A percentile compares a stretch with the other conserved stretches of the same genome.
Conservation (phyloP, 192 early-diverging fungal genomes). For the Coemansia sp. region DNA sequence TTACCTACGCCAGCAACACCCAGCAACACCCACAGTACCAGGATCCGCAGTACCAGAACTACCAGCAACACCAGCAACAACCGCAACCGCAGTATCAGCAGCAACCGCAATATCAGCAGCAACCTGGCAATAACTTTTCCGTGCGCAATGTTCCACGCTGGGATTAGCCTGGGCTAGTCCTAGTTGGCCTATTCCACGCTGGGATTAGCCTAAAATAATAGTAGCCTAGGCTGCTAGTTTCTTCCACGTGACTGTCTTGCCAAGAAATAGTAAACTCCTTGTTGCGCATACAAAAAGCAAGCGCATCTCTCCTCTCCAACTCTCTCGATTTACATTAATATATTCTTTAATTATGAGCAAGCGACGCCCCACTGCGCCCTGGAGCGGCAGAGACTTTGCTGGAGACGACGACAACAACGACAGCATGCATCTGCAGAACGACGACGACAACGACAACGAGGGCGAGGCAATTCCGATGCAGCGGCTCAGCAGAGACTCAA, state of each 20-base stretch:
- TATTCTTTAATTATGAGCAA: constrained; percentile 33
- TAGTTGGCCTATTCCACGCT: not conserved
- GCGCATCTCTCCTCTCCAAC: no score
- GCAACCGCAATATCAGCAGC: not conserved
- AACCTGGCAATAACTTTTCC: not conserved
- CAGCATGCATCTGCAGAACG: no score
- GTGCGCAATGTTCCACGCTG: constrained; percentile 36
- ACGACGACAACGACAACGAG: not conserved
- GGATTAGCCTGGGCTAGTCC: constrained; percentile 16
- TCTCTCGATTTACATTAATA: no score
- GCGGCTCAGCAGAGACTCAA: constrained; percentile 26
- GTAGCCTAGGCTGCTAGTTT: no score
- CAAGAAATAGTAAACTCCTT: no score
- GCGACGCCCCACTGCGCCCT: constrained; percentile 20
- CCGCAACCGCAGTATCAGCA: not conserved
- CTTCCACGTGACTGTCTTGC: constrained; percentile 2
- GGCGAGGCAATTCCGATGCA: constrained; percentile 47
- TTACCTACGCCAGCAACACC: constrained; percentile 1
- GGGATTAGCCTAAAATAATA: not conserved
- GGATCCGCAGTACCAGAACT: not conserved
- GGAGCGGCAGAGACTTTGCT: constrained; percentile 4
- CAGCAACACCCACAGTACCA: constrained; percentile 2
- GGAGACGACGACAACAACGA: not conserved
- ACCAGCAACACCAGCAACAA: not conserved
- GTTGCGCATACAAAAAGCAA: no score